Base-by-base conservation (phyloP, 148 eudicot genomes). In the Rhododendron kiyosumense region DNA sequence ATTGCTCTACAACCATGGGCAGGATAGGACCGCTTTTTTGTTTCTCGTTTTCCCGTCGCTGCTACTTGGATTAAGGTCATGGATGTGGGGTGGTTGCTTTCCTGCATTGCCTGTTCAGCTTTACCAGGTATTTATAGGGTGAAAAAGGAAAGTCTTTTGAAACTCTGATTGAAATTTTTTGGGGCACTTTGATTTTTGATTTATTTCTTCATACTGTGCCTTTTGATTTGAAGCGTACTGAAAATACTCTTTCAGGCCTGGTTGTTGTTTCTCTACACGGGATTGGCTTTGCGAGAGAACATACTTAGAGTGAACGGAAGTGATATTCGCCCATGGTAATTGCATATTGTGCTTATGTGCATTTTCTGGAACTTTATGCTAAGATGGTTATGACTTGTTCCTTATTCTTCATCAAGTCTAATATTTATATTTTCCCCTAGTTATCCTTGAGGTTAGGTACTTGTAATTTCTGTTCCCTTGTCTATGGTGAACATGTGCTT, bases 281-380 rank as follows among this genome's bases (percentile, higher is more conserved):
- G 98, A 65, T 90, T 96, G 93, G 97, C 99, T 84, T 93, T 96
- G 90, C 87, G 99, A 85, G 99, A 96, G 88, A 96, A 96, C 88
- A 95, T 96, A 85, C 88, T 96, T 88, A 92, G 99, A 91, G 97
- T 95, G 78, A 96, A 96, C 89, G 99, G 98, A 89, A 96, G 99
- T 89, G 96, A 96, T 91, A 96, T 96, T 71, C 98, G 99, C 84
- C 95, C 99, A 86, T 96, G 99, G 98, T 96, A 95, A 89, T 83
- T 75, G 26, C 17, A 28, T 85, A 65, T 36, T 17, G 14, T 45
- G 79, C 59, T 81, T 52, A 8, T 78, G 7, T 77, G 79, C 32
- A 7, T 78, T 24, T 78, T 79, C 13, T 28, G 45, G 74, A 87
- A 83, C 51, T 87, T 36, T 71, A 41, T 67, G 20, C 46, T 24